Evolutionary conservation across 768 basidiomycete species (phyloP), one percentile per base, ranked within the genome.

Genomic region (Pisolithus orientalis): DNA sequence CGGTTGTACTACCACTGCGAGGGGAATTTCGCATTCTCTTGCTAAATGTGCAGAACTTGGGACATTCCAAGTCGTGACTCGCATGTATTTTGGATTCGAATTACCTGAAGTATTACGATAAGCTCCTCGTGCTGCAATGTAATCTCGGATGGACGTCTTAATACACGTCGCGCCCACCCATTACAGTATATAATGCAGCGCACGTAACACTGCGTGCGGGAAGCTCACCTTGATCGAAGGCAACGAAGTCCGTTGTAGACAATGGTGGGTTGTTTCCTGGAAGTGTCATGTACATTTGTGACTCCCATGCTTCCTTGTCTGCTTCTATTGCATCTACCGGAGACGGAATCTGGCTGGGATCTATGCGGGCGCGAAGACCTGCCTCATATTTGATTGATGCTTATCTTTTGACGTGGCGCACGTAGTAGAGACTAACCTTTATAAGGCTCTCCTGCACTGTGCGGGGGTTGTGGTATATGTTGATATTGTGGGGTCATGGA

Each of bases 301-400:
- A 73, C 61, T 88, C 83, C 84, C 89, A 92, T 74, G 79, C 71
- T 53, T 80, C 78, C 56, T 87, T 83, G 76, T 97, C 94, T 6
- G 75, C 69, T 59, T 91, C 88, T 48, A 88, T 82, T 11, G 82
- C 74, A 39, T 87, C 84, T 14, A 90, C 83, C 24, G 92, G 87
- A 3, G 93, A 94, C n/a, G 96, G 96, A 28, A 98, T 84, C 63
- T 95, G 93, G 59, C 72, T 78, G 6, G 88, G 84, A 65, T 97
- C 90, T 59, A 99, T 91, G 52, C 84, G 82, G 44, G 86, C 78
- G 39, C 89, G 81, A 51, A 90, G 77, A 52, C 92, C 91, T 87
- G 59, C 38, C 37, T 14, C 27, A 40, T 39, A 29, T 29, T 32
- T 58, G 47, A 62, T 42, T 38, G 53, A 24, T 7, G 25, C 16